Conservation (phyloP, 164 flowering plant species). For the Chimonanthus praecox region DNA sequence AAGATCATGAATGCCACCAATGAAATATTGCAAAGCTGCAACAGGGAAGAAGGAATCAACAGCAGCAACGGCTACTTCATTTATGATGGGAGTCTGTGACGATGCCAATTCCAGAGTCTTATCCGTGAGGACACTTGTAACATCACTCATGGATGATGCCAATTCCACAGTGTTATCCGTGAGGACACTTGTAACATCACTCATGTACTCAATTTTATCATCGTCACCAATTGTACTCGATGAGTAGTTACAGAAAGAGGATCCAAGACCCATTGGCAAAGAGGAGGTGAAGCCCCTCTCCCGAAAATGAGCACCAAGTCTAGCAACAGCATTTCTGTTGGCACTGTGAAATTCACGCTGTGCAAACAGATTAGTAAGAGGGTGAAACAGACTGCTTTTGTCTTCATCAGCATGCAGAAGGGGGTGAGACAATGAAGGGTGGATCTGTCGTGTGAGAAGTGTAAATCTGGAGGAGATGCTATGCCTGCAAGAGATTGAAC, state of each 20-base stretch:
- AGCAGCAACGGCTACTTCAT: conserved; percentile 83
- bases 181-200: conserved; percentile 43
- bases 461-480: conserved; percentile 33
- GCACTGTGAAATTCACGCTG: conserved; percentile 16
- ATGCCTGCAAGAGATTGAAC: conserved; percentile 41
- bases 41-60: conserved; percentile 74
- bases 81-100: conserved; percentile 41
- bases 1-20: conserved; percentile 59
- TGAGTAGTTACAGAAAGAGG: conserved; percentile 32
- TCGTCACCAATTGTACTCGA: conserved; percentile 41
- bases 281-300: conserved; percentile 12
- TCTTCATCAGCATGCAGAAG: conserved; percentile 28
- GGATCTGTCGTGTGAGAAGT: conserved; percentile 25
- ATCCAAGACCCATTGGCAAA: conserved; percentile 14
- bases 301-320: conserved; percentile 12
- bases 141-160: conserved; percentile 9
- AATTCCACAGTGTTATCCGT: conserved; percentile 35
- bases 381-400: conserved; percentile 14
- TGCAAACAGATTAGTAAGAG: conserved; percentile 6
- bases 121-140: conserved; percentile 33
- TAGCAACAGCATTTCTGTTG: conserved; percentile 14
- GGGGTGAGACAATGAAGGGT: conserved; percentile 37
- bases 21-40: conserved; percentile 69
- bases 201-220: conserved; percentile 37
- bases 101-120: conserved; percentile 33